phyloP scores from a whole-genome alignment of 1,139 yeast species.

The Suhomyces yuchorum region DNA sequence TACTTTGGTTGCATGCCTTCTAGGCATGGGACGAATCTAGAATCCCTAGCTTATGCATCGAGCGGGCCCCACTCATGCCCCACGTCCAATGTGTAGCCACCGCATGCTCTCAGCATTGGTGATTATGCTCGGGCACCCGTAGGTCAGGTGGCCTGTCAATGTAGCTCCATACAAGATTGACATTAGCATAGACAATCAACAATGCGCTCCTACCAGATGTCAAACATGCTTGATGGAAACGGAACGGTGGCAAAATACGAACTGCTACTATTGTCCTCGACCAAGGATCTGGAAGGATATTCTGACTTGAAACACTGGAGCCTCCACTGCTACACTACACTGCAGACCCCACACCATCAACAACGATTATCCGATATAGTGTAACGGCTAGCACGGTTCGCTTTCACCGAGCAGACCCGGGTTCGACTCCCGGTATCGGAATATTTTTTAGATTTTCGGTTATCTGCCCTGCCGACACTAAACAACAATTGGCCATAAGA shows the following conservation, averaged over 20 bases:
- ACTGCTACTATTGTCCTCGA: neutral
- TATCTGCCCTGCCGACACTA: neutral
- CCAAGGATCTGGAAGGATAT: neutral
- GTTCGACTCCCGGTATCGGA: conserved; percentile 84
- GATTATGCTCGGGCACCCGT: too few relatives aligned
- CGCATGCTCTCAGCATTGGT: too few relatives aligned
- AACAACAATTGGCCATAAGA: too few relatives aligned
- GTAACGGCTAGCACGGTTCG: conserved; percentile 85
- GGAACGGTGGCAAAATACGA: neutral
- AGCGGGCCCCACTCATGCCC: too few relatives aligned
- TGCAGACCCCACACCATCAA: neutral
- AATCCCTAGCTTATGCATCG: too few relatives aligned
- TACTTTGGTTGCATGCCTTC: too few relatives aligned
- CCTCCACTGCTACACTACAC: neutral
- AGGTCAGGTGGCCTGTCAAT: too few relatives aligned
- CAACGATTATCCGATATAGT: conserved; percentile 58
- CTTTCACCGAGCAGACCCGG: conserved; percentile 83
- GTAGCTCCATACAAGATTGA: too few relatives aligned
- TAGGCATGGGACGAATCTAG: too few relatives aligned
- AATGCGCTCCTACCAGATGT: neutral
- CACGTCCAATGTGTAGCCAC: too few relatives aligned
- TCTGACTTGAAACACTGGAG: neutral
- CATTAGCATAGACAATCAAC: too few relatives aligned
- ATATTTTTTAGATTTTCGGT: conserved; percentile 23
- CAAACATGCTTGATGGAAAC: neutral